A percentile compares a stretch with the other conserved stretches of the same genome.
These are phyloP conservation scores for Globisporangium megalacanthum DNA, from an alignment of 352 stramenopile species.

Conservation along the genomic window DNA sequence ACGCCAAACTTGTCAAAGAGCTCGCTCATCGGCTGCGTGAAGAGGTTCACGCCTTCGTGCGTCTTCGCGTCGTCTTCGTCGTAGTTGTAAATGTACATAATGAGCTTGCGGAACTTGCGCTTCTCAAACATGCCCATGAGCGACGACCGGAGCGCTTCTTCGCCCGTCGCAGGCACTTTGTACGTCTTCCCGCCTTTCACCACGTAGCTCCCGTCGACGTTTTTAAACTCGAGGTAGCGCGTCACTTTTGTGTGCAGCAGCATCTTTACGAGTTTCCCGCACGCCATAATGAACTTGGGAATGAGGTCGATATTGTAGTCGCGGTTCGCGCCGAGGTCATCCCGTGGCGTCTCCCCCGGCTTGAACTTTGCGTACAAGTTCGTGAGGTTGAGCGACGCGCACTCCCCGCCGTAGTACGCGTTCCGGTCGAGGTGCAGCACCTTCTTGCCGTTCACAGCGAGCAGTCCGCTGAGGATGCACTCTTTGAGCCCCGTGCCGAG, in stretches of 20 bases:
- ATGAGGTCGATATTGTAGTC: conserved; percentile 99
- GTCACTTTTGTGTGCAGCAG: conserved; percentile 96
- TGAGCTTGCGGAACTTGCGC: conserved; percentile 97
- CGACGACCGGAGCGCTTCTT: conserved; percentile 94
- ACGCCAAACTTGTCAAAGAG: conserved; percentile 98
- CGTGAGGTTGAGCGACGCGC: conserved; percentile 97
- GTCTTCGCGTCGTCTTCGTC: conserved; percentile 90
- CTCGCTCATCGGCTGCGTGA: conserved; percentile 95
- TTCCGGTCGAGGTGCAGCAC: conserved; percentile 98
- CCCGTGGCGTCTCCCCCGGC: conserved; percentile 48
- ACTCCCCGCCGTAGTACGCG: conserved; percentile 97
- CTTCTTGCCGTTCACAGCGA: conserved; percentile 93
- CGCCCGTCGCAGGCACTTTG: conserved; percentile 96
- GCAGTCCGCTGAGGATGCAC: conserved; percentile 96
- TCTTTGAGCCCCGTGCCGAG: conserved; percentile 99
- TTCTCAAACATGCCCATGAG: conserved; percentile 99
- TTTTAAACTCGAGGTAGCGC: conserved; percentile 99
- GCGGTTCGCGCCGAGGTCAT: conserved; percentile 92
- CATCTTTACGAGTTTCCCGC: conserved; percentile 99
- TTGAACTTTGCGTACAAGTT: conserved; percentile 97
- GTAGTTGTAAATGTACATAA: conserved; percentile 97
- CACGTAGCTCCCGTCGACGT: conserved; percentile 98
- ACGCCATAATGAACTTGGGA: conserved; percentile 99
- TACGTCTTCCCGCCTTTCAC: conserved; percentile 95
- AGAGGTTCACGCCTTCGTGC: conserved; percentile 91